phyloP scores from a whole-genome alignment of 2,329 filamentous ascomycete genomes.

The Paracoccidioides lutzii region DNA sequence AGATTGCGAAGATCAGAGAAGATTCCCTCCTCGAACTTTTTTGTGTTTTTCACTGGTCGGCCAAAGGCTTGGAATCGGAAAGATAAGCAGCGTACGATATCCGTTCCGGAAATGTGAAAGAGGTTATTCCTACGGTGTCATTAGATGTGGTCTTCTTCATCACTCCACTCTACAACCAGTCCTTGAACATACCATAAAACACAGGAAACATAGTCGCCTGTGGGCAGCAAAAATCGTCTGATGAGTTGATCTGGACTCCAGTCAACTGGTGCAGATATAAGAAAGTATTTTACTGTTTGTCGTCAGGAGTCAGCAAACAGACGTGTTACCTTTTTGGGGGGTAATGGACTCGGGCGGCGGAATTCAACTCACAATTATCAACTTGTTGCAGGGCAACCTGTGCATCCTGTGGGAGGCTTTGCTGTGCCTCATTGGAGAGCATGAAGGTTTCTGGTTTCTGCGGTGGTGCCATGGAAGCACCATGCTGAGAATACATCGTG shows the following conservation, averaged over 20 bases:
- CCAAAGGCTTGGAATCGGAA: constrained; percentile 98
- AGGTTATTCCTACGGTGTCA: constrained; percentile 66
- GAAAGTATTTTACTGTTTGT: constrained; percentile 85
- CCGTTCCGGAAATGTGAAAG: constrained; percentile 97
- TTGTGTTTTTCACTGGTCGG: constrained; percentile 96
- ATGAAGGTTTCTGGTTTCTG: constrained; percentile 99
- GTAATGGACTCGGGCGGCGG: not conserved
- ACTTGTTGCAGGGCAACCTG: constrained; percentile 97
- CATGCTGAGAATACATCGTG: constrained; percentile 65
- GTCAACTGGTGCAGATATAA: constrained; percentile 95
- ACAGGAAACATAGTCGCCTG: constrained; percentile 97
- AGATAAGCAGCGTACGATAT: constrained; percentile 94
- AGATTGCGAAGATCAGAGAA: constrained; percentile 97
- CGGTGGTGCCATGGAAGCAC: constrained; percentile 71
- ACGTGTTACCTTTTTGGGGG: not conserved
- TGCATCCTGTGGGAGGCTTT: constrained; percentile 88
- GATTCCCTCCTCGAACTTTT: constrained; percentile 99
- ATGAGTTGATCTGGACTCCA: constrained; percentile 97
- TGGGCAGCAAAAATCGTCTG: constrained; percentile 84
- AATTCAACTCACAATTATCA: constrained; percentile 65
- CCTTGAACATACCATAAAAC: constrained; percentile 60
- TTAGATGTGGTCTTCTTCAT: constrained; percentile 1
- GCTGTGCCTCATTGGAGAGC: constrained; percentile 92
- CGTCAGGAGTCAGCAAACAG: not conserved
- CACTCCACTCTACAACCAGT: not conserved